phyloP scores from a whole-genome alignment of 2,329 filamentous ascomycete genomes.

The Gyromitra esculenta region DNA sequence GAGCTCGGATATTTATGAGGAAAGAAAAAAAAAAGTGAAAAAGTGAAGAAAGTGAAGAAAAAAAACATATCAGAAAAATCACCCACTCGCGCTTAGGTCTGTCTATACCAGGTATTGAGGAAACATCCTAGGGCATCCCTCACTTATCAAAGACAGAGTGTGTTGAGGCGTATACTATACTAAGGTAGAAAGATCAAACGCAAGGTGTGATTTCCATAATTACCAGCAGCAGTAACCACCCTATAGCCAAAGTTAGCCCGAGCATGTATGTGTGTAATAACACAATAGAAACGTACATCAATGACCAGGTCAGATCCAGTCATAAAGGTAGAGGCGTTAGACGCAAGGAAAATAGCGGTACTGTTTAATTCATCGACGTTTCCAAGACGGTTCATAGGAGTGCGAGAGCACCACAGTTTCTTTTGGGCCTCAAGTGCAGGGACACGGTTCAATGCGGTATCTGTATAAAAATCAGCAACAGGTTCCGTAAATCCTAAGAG shows the following conservation, averaged over 20 bases:
- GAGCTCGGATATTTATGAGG: conserved; percentile 46
- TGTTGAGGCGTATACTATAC: conserved; percentile 21
- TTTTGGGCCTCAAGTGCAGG: conserved; percentile 81
- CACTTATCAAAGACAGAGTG: conserved; percentile 32
- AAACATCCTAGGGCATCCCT: conserved; percentile 24
- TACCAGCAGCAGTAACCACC: conserved; percentile 58
- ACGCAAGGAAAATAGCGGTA: conserved; percentile 78
- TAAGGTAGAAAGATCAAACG: conserved; percentile 19
- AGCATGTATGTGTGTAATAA: neutral
- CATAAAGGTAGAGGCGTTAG: conserved; percentile 78
- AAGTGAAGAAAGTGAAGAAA: conserved; percentile 14
- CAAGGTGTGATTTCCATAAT: conserved; percentile 17
- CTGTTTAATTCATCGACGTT: conserved; percentile 80
- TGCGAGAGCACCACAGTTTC: conserved; percentile 79
- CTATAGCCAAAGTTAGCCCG: conserved; percentile 42
- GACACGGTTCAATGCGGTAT: conserved; percentile 81
- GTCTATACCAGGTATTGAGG: conserved; percentile 17
- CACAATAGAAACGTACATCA: conserved; percentile 63
- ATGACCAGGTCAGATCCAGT: conserved; percentile 78
- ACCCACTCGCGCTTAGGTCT: conserved; percentile 7
- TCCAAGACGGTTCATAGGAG: conserved; percentile 77
- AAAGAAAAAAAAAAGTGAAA: neutral
- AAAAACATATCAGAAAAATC: conserved; percentile 38
- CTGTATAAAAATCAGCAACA: conserved; percentile 30
- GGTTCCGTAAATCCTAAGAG: neutral